Base-by-base conservation (phyloP, 176 grass and related monocot genomes). In the Musa troglodytarum region DNA sequence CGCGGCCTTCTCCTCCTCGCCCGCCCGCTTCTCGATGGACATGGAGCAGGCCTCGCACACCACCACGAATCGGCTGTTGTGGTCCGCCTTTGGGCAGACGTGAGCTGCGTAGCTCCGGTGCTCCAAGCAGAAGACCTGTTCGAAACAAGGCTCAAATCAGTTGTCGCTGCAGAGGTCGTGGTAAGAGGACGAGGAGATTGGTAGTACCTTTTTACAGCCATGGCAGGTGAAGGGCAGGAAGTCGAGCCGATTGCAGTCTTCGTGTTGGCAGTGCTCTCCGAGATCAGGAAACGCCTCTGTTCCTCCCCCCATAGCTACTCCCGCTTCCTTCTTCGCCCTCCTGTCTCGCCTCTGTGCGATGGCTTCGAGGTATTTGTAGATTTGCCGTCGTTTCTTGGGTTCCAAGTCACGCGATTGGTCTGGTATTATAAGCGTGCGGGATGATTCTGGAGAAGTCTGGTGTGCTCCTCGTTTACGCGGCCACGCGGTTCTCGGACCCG, bases 221-320 rank as follows among this genome's bases (percentile, higher is more conserved):
- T 89, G 78, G 72, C 92, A 96, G 43, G 20, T 68, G 86, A 96
- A 96, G 15, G 89, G 92, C 68, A 96, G 84, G 76, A 96, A 92
- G 72, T 92, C 89, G 14, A 96, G 82, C 68, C 89, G 92, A 75
- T 89, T 92, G 86, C 92, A 96, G 63, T 76, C 89, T 1, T 77
- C 52, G 23, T 71, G 61, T 54, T 96, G 77, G 86, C 92, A 96
- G 72, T 96, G 92, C 62, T 80, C 84, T 13, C 92, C 92, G 55
- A 92, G 77, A 65, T 92, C 80, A 50, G 84, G 86, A 85, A 96
- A 96, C 43, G 80, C 72, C 79, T 89, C 86, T 1, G 92, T 96
- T 65, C 92, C 92, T 68, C 92, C 79, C 49, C 77, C 62, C 67
- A 84, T 89, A 89, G 15, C 57, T 62, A 87, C 1, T 21, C 54